These are phyloP conservation scores for Salinomyces thailandicus DNA, from an alignment of 2,329 filamentous ascomycete species.

Conservation along the genomic window DNA sequence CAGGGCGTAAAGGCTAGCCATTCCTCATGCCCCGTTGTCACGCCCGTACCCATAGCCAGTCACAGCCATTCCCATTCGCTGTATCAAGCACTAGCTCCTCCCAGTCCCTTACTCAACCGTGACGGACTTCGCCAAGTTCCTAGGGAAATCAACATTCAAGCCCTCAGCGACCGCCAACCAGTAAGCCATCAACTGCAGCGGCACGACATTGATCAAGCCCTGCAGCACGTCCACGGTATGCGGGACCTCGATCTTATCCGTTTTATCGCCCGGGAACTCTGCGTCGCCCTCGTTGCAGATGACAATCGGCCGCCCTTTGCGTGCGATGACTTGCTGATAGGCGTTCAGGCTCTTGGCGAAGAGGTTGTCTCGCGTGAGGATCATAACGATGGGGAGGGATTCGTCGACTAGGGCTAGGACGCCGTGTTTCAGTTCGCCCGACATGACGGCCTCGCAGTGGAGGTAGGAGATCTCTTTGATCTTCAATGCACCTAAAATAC, in stretches of 20 bases:
- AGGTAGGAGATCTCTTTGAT: conserved; percentile 99
- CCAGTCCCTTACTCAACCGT: conserved; percentile 99
- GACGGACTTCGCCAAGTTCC: conserved; percentile 97
- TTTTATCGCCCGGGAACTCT: conserved; percentile 80
- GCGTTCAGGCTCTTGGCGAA: conserved; percentile 99
- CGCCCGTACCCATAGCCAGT: no score
- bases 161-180: conserved; percentile 96
- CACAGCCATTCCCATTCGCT: no score
- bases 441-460: conserved; percentile 99
- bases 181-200: conserved; percentile 95
- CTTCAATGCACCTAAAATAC: conserved; percentile 66
- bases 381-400: conserved; percentile 99
- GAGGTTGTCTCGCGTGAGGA: conserved; percentile 87
- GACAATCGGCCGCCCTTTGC: conserved; percentile 90
- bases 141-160: conserved; percentile 89
- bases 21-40: no score
- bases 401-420: conserved; percentile 95
- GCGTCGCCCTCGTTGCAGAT: conserved; percentile 88
- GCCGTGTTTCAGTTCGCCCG: conserved; percentile 97
- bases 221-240: conserved; percentile 91
- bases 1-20: no score
- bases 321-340: conserved; percentile 98
- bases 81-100: no score
- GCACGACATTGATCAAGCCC: conserved; percentile 94
- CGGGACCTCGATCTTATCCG: conserved; percentile 95